A percentile compares a stretch with the other conserved stretches of the same genome.
These are phyloP conservation scores for Populus alba DNA, from an alignment of 345 rosid species.

Conservation along the genomic window DNA sequence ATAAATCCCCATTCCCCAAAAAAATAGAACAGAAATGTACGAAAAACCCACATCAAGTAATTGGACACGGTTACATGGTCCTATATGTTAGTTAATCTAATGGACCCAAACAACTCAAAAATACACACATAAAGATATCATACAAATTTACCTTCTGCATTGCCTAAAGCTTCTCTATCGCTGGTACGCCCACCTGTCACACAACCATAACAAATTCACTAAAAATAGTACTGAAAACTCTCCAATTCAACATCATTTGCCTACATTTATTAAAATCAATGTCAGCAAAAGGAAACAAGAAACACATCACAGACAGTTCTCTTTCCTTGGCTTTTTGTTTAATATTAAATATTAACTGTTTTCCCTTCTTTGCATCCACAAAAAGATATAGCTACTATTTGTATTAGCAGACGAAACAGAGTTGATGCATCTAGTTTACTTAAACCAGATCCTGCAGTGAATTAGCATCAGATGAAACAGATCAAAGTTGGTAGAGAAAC, in stretches of 20 bases:
- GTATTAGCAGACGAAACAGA: not conserved
- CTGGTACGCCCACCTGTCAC: conserved; percentile 36
- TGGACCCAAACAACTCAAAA: not conserved
- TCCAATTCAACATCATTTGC: not conserved
- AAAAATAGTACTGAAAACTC: not conserved
- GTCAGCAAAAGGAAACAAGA: not conserved
- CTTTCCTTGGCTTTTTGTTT: not conserved
- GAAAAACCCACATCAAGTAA: not conserved
- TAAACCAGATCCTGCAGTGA: not conserved
- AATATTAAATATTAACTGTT: not conserved
- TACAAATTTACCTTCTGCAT: conserved; percentile 43
- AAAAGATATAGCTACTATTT: not conserved
- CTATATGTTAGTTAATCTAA: not conserved
- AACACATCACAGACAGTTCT: not conserved
- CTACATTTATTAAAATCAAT: not conserved
- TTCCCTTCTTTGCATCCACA: not conserved
- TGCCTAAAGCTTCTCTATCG: conserved; percentile 43
- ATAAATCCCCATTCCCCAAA: too few relatives aligned
- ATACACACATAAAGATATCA: not conserved
- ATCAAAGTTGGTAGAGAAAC: not conserved
- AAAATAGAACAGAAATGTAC: not conserved
- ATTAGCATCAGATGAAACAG: not conserved
- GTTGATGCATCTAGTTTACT: not conserved
- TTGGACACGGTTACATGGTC: not conserved
- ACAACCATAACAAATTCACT: conserved; percentile 5